Conservation (phyloP, 2,329 filamentous ascomycete species). For the Ophiosphaerella korrae region DNA sequence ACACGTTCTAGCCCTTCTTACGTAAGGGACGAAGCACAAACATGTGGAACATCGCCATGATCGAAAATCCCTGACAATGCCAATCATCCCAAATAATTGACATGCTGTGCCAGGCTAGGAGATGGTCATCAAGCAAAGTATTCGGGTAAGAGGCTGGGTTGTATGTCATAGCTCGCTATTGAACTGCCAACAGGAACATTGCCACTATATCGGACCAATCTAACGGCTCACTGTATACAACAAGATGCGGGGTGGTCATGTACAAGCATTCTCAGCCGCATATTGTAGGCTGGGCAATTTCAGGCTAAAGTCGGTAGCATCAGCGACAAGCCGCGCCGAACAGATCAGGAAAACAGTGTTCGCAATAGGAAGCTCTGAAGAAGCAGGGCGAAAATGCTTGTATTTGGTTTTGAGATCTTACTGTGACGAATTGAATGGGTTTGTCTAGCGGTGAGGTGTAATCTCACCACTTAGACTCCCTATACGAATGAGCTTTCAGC, state of each 20-base stretch:
- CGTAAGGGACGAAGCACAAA: neutral
- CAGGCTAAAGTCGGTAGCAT: conserved; percentile 6
- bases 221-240: neutral
- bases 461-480: too few relatives aligned
- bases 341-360: neutral
- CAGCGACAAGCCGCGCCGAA: neutral
- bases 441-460: too few relatives aligned
- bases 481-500: neutral
- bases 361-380: too few relatives aligned
- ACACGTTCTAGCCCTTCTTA: neutral
- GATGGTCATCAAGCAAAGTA: too few relatives aligned
- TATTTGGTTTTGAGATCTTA: too few relatives aligned
- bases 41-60: neutral
- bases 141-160: too few relatives aligned
- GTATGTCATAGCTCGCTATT: neutral
- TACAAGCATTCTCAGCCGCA: conserved; percentile 6
- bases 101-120: too few relatives aligned
- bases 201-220: conserved; percentile 2
- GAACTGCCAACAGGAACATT: neutral
- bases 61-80: neutral
- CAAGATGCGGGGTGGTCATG: neutral
- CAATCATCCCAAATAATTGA: neutral
- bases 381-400: too few relatives aligned
- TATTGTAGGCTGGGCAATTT: conserved; percentile 7
- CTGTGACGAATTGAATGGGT: too few relatives aligned